phyloP scores from a whole-genome alignment of 148 eudicot species.

The Beta vulgaris region DNA sequence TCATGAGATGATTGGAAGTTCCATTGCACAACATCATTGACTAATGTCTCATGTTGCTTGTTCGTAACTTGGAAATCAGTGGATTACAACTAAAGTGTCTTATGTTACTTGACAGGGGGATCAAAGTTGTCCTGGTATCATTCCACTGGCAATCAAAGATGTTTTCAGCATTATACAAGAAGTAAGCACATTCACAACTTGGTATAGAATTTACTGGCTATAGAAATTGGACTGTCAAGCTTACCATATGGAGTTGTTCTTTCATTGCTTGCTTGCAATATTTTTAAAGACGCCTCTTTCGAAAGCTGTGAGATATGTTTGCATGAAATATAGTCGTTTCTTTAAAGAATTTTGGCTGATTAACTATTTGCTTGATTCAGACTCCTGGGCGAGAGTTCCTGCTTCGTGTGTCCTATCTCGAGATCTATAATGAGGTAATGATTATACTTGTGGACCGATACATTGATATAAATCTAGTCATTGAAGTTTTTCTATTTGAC shows the following conservation, averaged over 20 bases:
- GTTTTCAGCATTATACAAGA: slow-evolving; percentile 98
- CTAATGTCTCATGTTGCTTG: neutral
- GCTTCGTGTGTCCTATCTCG: slow-evolving; percentile 95
- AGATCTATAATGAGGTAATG: slow-evolving; percentile 94
- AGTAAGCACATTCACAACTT: slow-evolving; percentile 76
- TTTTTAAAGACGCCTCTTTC: neutral
- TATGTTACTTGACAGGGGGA: slow-evolving; percentile 60
- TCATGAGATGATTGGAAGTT: neutral
- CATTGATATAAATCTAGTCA: neutral
- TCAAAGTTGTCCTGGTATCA: slow-evolving; percentile 80
- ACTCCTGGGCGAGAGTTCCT: slow-evolving; percentile 94
- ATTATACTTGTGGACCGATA: neutral
- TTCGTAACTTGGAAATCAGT: neutral
- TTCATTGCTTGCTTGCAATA: neutral
- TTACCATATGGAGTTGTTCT: slow-evolving; percentile 1
- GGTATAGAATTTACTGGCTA: too few relatives aligned
- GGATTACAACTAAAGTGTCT: neutral
- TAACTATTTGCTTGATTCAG: slow-evolving; percentile 41
- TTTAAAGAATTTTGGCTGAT: slow-evolving; percentile 10
- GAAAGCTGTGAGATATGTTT: neutral
- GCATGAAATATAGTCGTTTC: too few relatives aligned
- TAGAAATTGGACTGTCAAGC: slow-evolving; percentile 8
- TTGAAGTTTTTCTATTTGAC: neutral
- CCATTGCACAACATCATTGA: neutral
- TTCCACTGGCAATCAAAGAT: slow-evolving; percentile 98